These are phyloP conservation scores for Chaetomiaceae sp. DNA, from an alignment of 2,329 filamentous ascomycete species.

Conservation along the genomic window DNA sequence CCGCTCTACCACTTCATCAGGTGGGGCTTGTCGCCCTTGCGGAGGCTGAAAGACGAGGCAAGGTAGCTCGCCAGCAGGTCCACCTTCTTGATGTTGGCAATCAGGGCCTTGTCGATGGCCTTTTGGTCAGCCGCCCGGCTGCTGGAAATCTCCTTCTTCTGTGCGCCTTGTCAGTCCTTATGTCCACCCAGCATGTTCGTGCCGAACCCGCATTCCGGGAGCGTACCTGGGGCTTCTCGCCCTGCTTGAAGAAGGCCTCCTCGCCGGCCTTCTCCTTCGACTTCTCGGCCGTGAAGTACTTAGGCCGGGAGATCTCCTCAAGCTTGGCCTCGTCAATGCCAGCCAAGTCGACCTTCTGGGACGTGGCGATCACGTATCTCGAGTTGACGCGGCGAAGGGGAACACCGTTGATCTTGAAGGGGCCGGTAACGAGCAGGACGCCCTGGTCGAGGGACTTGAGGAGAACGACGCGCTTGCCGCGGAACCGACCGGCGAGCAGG, in stretches of 20 bases:
- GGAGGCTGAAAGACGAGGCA: conserved; percentile 91
- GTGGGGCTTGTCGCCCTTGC: conserved; percentile 99
- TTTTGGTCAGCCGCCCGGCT: conserved; percentile 96
- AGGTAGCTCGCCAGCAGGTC: conserved; percentile 91
- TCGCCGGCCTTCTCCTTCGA: conserved; percentile 89
- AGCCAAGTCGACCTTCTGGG: conserved; percentile 74
- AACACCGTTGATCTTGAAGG: conserved; percentile 99
- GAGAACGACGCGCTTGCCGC: conserved; percentile 98
- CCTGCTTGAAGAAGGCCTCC: conserved; percentile 99
- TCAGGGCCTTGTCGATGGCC: conserved; percentile 91
- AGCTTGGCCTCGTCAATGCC: conserved; percentile 90
- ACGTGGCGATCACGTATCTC: conserved; percentile 89
- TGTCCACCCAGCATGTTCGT: not conserved
- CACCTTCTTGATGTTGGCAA: conserved; percentile 98
- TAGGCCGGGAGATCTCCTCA: conserved; percentile 64
- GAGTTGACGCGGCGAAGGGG: conserved; percentile 91
- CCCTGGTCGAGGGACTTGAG: conserved; percentile 97
- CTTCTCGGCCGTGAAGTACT: conserved; percentile 98
- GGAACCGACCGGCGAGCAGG: conserved; percentile 98
- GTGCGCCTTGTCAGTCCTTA: conserved; percentile 36
- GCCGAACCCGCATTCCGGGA: not conserved
- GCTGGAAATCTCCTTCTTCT: conserved; percentile 97
- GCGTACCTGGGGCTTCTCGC: conserved; percentile 93
- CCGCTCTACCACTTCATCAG: conserved; percentile 90
- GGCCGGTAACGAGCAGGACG: conserved; percentile 96